Evolutionary conservation across 345 rosid genomes (phyloP), one percentile per base, ranked within the genome.

Genomic region (Gynandropsis gynandra): DNA sequence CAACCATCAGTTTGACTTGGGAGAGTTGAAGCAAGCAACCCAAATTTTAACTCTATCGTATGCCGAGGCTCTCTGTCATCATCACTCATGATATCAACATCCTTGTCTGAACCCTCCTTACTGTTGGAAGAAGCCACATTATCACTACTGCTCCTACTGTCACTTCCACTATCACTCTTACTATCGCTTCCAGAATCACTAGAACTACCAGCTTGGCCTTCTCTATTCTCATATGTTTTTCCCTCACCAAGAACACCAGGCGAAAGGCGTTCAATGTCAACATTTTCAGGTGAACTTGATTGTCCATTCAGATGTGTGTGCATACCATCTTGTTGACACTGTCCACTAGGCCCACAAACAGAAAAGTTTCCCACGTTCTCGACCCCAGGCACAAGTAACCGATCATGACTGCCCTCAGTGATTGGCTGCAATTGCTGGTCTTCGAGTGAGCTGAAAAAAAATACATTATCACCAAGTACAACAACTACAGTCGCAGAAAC

Each of bases 91-190:
- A 92, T 87, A 75, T 92, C 96, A 58, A 87, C 96, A 33, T 92
- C 95, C 73, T 79, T 95, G 74, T 92, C 98, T 59, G 96, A 72
- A 7, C 74, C 96, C 58, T 87, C 86, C 68, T 78, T 82, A 65
- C 95, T 80, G 70, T 78, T 82, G 50, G 95, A 82, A 55, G 95
- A 80, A 72, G 78, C 82, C 70, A 82, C 95, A 53, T 84, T 90
- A 46, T 82, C 96, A 74, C 98, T 87, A 55, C 87, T 89, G 62
- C 95, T 92, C 75, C 95, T 81, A 68, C 94, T 81, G 47, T 78
- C 85, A 63, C 85, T 87, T 46, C 77, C 77, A 24, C 29, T 24
- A 5, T 24, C 29, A 24, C 29, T 24, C n/a, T n/a, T n/a, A n/a
- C 89, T 81, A 50, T 77, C 89, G 63, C 90, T 84, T 64, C 74